Base-by-base conservation (phyloP, 257 asterid genomes). In the Handroanthus guayacan region DNA sequence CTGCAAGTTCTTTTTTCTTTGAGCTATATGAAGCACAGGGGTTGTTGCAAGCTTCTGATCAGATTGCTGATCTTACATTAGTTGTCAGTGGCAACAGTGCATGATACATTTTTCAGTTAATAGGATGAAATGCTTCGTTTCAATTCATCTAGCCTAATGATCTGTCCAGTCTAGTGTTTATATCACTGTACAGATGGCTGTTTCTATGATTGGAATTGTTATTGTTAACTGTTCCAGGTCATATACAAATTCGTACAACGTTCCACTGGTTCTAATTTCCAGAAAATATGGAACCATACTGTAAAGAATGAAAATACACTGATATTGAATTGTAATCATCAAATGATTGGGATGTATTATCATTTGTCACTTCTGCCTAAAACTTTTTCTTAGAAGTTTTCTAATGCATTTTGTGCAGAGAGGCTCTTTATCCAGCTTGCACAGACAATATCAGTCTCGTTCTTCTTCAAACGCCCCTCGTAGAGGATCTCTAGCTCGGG, bases 391-490 rank as follows among this genome's bases (percentile, higher is more conserved):
- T 74, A 82, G 65, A 54, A 44, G 25, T 63, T 62, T 31, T 66
- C 41, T 50, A 55, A 54, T 74, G 66, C 68, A 78, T 68, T 25
- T 77, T 67, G 37, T 84, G 50, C 90, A 94, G 98, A 87, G 90
- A 79, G 84, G 77, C 45, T 74, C 82, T 63, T 71, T 56, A 54
- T 25, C 88, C 74, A 78, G 78, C 77, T 52, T 82, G 78, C 84
- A 54, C 50, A 75, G 96, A 69, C 91, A 82, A 78, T 66, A 90
- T 67, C 84, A 70, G 58, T 38, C 88, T 72, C 86, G 87, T 47
- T 64, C 85, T 81, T 50, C 87, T 75, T 63, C 81, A 41, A 82
- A 41, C 77, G 51, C 45, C 67, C 54, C 86, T 73, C 94, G 87
- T 20, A 82, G 91, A 81, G 88, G 80, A 72, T 63, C 84, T 80